Percentiles rank a stretch among this genome's conserved stretches.
Evolutionary conservation across 192 early-diverging fungal species (phyloP).

Genomic region (Dissophora ornata): DNA sequence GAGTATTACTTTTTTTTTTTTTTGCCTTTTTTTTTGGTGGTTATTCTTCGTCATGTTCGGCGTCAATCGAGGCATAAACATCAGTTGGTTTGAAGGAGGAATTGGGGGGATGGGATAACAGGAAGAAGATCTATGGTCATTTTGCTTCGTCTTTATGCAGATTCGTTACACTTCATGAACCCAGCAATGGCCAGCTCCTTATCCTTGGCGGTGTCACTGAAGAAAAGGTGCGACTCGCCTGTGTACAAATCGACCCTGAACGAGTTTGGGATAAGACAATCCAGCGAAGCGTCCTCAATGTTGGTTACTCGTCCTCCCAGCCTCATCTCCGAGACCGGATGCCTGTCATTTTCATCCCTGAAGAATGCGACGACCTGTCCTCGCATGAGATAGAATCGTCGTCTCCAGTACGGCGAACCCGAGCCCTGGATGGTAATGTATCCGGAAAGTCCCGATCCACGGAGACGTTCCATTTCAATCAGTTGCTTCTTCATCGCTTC

Average conservation of each 20-base stretch:
- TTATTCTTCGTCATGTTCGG: too few species aligned
- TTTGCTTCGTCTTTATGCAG: slow-evolving; percentile 29
- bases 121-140: neutral
- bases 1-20: too few species aligned
- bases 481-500: slow-evolving; percentile 51
- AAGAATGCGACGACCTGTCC: slow-evolving; percentile 59
- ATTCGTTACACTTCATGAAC: slow-evolving; percentile 55
- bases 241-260: slow-evolving; percentile 60
- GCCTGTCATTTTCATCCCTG: slow-evolving; percentile 55
- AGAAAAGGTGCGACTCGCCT: slow-evolving; percentile 59
- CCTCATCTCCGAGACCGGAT: slow-evolving; percentile 51
- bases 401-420: slow-evolving; percentile 64
- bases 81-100: too few species aligned
- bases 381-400: slow-evolving; percentile 67
- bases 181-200: slow-evolving; percentile 56
- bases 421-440: slow-evolving; percentile 58
- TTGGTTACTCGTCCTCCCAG: slow-evolving; percentile 49
- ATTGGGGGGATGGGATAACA: neutral
- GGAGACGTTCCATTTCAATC: slow-evolving; percentile 39
- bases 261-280: slow-evolving; percentile 60
- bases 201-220: slow-evolving; percentile 47
- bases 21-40: too few species aligned
- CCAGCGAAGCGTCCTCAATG: slow-evolving; percentile 58
- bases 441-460: slow-evolving; percentile 45
- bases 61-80: too few species aligned